Evolutionary conservation across 495 filamentous ascomycete species (phyloP), one percentile per base, ranked within the genome.

Genomic region (Penicillium paradoxum): DNA sequence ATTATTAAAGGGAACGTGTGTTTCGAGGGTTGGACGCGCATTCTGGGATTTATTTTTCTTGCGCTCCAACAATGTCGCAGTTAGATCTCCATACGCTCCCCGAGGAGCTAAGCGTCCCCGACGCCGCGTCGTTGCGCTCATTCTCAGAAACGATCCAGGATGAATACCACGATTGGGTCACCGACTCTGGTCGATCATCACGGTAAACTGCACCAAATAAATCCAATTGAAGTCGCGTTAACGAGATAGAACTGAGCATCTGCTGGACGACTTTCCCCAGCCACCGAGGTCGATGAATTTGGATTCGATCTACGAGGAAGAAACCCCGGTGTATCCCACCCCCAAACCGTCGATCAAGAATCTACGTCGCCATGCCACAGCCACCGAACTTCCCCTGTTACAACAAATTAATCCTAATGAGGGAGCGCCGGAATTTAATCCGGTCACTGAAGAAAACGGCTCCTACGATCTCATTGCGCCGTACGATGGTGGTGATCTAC

Each of bases 391-490:
- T 1, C 65, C 63, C 32, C 51, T 68, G 9, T 51, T 68, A 0
- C 65, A 68, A 17, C 53, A 68, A 40, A 32, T 54, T 8, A 68
- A 68, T 17, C 62, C 62, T 0, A 57, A 62, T 14, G 58, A 66
- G 4, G 53, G 54, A 14, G 53, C 59, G 11, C 59, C 62, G 24
- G 63, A 65, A 24, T 68, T 61, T 30, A 57, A 68, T 14, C 65
- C 63, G 9, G 52, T 67, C 27, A 59, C 33, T 11, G 59, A 68
- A 51, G 62, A 69, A 9, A 63, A 49, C 25, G 59, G 53, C n/a
- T 69, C 62, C 0, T 69, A 66, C 30, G 66, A 69, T 43, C 54
- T 67, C 8, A 59, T 69, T 24, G 66, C 64, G 17, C 66, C 64
- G 0, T 63, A 56, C 34, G 62, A 60, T 11, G 58, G 56, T 18